A percentile compares a stretch with the other conserved stretches of the same genome.
Conservation (phyloP, 2,329 filamentous ascomycete genomes). For the Xylaria digitata region DNA sequence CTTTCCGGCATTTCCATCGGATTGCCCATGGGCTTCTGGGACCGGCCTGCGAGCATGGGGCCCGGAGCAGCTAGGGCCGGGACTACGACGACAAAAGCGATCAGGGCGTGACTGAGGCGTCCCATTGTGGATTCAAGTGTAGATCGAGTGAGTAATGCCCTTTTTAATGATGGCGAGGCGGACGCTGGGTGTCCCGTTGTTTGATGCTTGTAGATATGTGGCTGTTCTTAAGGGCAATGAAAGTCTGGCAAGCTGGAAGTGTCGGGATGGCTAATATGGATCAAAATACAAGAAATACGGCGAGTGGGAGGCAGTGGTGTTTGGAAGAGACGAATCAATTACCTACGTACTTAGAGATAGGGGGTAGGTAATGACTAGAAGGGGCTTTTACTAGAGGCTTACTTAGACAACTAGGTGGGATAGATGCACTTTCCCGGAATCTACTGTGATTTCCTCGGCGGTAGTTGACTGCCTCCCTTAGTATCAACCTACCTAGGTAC, state of each 20-base stretch:
- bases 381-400: neutral
- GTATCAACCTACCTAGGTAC: no score
- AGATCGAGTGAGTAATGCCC: neutral
- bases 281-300: slow-evolving; percentile 16
- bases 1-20: neutral
- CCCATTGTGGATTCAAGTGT: slow-evolving; percentile 20
- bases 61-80: slow-evolving; percentile 25
- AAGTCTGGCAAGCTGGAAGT: neutral
- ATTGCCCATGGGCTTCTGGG: neutral
- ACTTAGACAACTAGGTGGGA: slow-evolving; percentile 3
- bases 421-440: slow-evolving; percentile 12
- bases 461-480: slow-evolving; percentile 6
- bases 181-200: neutral
- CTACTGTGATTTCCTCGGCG: neutral
- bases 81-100: slow-evolving; percentile 20
- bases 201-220: slow-evolving; percentile 2
- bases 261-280: slow-evolving; percentile 1
- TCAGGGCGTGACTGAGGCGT: slow-evolving; percentile 11
- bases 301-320: neutral
- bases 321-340: slow-evolving; percentile 3
- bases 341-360: no score
- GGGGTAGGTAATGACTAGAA: neutral
- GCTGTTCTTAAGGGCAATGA: neutral
- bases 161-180: neutral
- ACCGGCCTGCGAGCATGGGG: neutral